Conservation (phyloP, 2,329 filamentous ascomycete species). For the Hypoxylon sp. region DNA sequence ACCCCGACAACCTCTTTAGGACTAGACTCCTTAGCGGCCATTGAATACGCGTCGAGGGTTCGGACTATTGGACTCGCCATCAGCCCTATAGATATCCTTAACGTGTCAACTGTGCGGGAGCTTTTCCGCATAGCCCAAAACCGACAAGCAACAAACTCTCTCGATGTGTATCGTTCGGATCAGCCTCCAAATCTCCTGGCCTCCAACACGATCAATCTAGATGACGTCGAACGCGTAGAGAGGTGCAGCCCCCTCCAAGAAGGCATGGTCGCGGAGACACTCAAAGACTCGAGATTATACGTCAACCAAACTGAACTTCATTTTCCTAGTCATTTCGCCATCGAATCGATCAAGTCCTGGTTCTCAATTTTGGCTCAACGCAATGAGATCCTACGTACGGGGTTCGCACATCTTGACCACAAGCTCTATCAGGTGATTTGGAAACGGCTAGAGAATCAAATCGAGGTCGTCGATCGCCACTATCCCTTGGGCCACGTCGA, state of each 20-base stretch:
- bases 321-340: slow-evolving; percentile 58
- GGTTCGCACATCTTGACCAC: slow-evolving; percentile 73
- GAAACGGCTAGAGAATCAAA: slow-evolving; percentile 63
- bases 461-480: slow-evolving; percentile 59
- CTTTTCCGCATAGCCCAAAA: slow-evolving; percentile 34
- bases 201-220: slow-evolving; percentile 39
- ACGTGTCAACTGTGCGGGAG: slow-evolving; percentile 62
- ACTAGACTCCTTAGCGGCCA: slow-evolving; percentile 61
- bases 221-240: slow-evolving; percentile 61
- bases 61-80: slow-evolving; percentile 69
- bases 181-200: slow-evolving; percentile 17
- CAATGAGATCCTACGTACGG: slow-evolving; percentile 81
- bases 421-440: slow-evolving; percentile 76
- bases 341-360: slow-evolving; percentile 62
- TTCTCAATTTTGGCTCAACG: slow-evolving; percentile 64
- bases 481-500: slow-evolving; percentile 60
- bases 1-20: slow-evolving; percentile 54
- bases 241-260: slow-evolving; percentile 81
- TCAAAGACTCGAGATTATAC: slow-evolving; percentile 72
- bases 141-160: slow-evolving; percentile 6
- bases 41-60: slow-evolving; percentile 73
- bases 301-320: slow-evolving; percentile 82
- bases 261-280: slow-evolving; percentile 85
- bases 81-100: slow-evolving; percentile 74
- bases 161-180: not conserved